Evolutionary conservation across 768 basidiomycete species (phyloP).

Genomic region (Termitomyces sp.): DNA sequence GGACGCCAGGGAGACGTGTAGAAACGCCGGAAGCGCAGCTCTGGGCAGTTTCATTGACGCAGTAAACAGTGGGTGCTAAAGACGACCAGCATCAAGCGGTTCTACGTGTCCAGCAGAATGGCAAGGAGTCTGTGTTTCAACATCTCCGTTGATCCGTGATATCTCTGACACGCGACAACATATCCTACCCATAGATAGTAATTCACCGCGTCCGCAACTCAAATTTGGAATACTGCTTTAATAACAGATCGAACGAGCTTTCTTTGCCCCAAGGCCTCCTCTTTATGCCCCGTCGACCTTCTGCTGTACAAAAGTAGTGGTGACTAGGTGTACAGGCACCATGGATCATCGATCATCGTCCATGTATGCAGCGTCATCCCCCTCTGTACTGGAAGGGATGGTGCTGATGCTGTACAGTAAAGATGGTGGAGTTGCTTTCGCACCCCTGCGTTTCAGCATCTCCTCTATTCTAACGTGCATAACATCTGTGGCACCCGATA

Average conservation of each 20-base stretch:
- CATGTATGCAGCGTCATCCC: too few relatives aligned
- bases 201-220: too few relatives aligned
- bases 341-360: too few relatives aligned
- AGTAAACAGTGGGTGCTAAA: slow-evolving; percentile 3
- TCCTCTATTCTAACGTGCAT: background rate
- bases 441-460: background rate
- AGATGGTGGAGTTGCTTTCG: background rate
- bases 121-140: slow-evolving; percentile 7
- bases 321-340: too few relatives aligned
- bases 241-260: too few relatives aligned
- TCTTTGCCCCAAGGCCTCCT: too few relatives aligned
- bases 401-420: background rate
- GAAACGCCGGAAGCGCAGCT: slow-evolving; percentile 11
- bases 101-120: slow-evolving; percentile 25
- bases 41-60: slow-evolving; percentile 11
- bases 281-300: too few relatives aligned
- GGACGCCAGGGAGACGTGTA: slow-evolving; percentile 7
- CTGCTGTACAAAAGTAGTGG: too few relatives aligned
- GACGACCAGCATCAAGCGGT: slow-evolving; percentile 25
- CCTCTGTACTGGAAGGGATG: too few relatives aligned
- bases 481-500: background rate
- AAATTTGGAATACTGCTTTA: too few relatives aligned
- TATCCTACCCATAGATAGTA: too few relatives aligned
- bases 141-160: background rate
- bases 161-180: background rate